Conservation (phyloP, 2,329 filamentous ascomycete genomes). For the Macrophomina phaseolina region DNA sequence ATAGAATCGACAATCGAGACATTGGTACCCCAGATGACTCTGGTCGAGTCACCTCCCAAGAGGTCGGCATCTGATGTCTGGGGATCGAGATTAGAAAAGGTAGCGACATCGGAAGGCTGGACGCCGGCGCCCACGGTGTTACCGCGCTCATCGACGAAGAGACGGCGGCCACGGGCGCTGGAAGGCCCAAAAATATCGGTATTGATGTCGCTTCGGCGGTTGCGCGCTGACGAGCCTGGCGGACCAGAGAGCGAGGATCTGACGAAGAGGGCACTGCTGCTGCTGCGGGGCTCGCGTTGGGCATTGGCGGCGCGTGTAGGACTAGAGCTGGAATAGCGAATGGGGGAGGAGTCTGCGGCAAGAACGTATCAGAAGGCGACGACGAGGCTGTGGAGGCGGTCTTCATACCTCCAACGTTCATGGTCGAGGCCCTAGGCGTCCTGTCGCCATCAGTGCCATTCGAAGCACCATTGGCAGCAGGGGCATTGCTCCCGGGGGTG, state of each 20-base stretch:
- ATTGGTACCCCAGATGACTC: constrained; percentile 96
- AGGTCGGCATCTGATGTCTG: constrained; percentile 90
- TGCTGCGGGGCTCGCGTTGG: constrained; percentile 73
- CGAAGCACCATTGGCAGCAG: constrained; percentile 45
- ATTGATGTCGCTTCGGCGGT: constrained; percentile 84
- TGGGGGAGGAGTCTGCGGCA: constrained; percentile 81
- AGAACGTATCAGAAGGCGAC: constrained; percentile 30
- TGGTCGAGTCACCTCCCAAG: constrained; percentile 79
- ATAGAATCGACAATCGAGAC: constrained; percentile 92
- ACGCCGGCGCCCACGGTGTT: constrained; percentile 59
- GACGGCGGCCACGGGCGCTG: constrained; percentile 57
- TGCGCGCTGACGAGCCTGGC: constrained; percentile 60
- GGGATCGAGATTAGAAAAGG: constrained; percentile 73
- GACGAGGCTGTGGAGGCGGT: neutral
- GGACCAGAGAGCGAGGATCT: constrained; percentile 55
- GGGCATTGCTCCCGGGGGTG: constrained; percentile 22
- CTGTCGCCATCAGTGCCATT: constrained; percentile 64
- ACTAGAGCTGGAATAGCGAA: constrained; percentile 89
- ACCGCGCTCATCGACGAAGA: constrained; percentile 70
- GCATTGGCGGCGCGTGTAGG: constrained; percentile 67
- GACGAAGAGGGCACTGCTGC: constrained; percentile 87
- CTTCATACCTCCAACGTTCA: constrained; percentile 66
- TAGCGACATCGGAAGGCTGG: constrained; percentile 61
- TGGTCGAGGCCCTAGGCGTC: constrained; percentile 71
- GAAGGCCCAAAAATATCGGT: constrained; percentile 71